These are phyloP conservation scores for Colletotrichum salicis DNA, from an alignment of 2,329 filamentous ascomycete species.

Conservation along the genomic window DNA sequence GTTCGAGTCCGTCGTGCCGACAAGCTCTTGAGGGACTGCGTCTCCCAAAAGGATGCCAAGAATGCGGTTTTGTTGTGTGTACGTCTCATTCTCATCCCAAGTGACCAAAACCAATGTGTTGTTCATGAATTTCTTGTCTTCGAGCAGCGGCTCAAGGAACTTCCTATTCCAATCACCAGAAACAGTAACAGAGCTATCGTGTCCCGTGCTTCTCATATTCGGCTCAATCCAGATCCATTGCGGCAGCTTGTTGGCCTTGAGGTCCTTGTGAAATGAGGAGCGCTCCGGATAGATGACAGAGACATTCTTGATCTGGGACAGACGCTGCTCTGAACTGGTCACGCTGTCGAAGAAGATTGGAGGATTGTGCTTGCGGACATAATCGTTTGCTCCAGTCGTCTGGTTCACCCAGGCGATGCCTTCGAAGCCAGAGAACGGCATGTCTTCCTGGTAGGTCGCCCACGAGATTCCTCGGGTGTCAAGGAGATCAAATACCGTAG, in stretches of 20 bases:
- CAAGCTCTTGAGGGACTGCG: constrained; percentile 71
- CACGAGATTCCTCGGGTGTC: constrained; percentile 73
- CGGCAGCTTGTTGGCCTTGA: constrained; percentile 70
- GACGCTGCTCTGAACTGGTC: constrained; percentile 66
- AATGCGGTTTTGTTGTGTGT: constrained; percentile 74
- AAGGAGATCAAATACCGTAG: constrained; percentile 75
- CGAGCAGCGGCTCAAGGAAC: constrained; percentile 77
- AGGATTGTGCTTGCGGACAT: constrained; percentile 85
- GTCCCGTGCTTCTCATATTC: too few species aligned
- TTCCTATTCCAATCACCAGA: constrained; percentile 74
- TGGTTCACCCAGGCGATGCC: constrained; percentile 73
- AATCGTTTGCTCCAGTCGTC: constrained; percentile 74
- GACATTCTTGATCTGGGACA: constrained; percentile 76
- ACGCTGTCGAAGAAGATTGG: constrained; percentile 74
- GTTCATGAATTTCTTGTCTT: constrained; percentile 77
- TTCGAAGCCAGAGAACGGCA: constrained; percentile 80
- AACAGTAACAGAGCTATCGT: constrained; percentile 71
- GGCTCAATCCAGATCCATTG: too few species aligned
- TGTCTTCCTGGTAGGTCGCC: constrained; percentile 81
- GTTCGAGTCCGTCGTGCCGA: constrained; percentile 74
- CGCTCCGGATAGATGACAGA: constrained; percentile 55
- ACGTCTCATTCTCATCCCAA: constrained; percentile 82
- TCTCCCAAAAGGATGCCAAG: constrained; percentile 79
- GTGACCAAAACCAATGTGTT: constrained; percentile 80
- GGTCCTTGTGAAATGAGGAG: constrained; percentile 73